Conservation (phyloP, 208 protist species). For the Acanthamoeba quina region DNA sequence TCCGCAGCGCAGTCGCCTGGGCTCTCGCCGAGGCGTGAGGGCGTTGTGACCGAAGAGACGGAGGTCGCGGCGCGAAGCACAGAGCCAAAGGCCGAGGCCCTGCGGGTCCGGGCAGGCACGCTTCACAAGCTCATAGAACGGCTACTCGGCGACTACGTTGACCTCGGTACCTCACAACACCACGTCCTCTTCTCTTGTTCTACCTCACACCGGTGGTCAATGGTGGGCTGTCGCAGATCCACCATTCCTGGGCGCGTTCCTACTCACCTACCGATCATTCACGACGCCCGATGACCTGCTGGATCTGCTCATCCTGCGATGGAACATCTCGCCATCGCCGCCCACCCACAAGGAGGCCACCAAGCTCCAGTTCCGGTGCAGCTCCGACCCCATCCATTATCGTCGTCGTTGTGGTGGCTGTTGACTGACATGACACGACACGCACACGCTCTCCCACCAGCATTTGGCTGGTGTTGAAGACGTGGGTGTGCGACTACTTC, state of each 20-base stretch:
- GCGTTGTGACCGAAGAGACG: no score
- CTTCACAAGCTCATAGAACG: not conserved
- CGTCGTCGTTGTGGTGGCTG: not conserved
- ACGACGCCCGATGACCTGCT: not conserved
- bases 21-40: no score
- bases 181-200: no score
- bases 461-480: not conserved
- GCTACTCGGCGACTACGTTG: not conserved
- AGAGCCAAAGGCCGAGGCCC: not conserved
- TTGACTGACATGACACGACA: no score
- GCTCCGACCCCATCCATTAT: not conserved
- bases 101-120: not conserved
- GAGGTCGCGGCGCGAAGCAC: no score
- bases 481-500: constrained; percentile 26
- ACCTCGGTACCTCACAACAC: not conserved
- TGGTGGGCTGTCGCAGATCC: not conserved
- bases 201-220: no score
- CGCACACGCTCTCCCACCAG: not conserved
- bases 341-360: not conserved
- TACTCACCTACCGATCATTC: constrained; percentile 14
- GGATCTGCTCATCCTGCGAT: constrained; percentile 7
- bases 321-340: not conserved
- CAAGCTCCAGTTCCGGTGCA: not conserved
- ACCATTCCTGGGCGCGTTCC: not conserved
- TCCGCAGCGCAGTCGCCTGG: no score